Percentiles rank a stretch among this genome's conserved stretches.
phyloP scores from a whole-genome alignment of 2,329 filamentous ascomycete species.

The Huntiella omanensis region DNA sequence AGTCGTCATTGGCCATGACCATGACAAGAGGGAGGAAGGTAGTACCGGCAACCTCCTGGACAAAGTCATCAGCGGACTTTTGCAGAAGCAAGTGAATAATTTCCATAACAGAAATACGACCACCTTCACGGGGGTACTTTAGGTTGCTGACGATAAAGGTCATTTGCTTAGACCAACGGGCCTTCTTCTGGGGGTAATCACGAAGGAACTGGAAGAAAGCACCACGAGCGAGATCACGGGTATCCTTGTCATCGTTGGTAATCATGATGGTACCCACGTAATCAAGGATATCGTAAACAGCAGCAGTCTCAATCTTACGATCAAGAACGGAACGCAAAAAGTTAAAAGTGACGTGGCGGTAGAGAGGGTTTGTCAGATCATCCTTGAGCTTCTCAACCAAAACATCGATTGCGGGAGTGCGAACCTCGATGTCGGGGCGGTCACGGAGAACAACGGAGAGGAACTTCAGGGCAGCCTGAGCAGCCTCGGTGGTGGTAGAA shows the following conservation, averaged over 20 bases:
- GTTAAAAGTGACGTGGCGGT: slow-evolving; percentile 84
- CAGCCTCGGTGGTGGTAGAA: slow-evolving; percentile 63
- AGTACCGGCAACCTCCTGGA: slow-evolving; percentile 62
- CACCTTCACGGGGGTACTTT: slow-evolving; percentile 74
- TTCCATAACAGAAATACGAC: slow-evolving; percentile 84
- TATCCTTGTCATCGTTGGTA: slow-evolving; percentile 78
- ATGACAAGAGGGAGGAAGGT: slow-evolving; percentile 79
- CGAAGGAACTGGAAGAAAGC: slow-evolving; percentile 88
- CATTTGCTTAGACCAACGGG: slow-evolving; percentile 74
- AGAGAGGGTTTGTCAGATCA: slow-evolving; percentile 80
- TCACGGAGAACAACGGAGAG: slow-evolving; percentile 73
- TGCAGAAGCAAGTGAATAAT: slow-evolving; percentile 68
- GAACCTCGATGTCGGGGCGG: slow-evolving; percentile 53
- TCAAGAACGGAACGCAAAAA: slow-evolving; percentile 79
- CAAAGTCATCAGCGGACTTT: slow-evolving; percentile 65
- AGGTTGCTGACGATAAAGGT: slow-evolving; percentile 79
- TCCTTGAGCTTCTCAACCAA: slow-evolving; percentile 66
- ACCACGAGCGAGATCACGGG: slow-evolving; percentile 70
- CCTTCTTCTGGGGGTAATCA: slow-evolving; percentile 85
- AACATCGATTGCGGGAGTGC: slow-evolving; percentile 65
- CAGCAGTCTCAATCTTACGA: slow-evolving; percentile 65
- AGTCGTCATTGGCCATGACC: slow-evolving; percentile 74
- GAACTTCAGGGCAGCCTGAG: slow-evolving; percentile 77
- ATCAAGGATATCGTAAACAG: slow-evolving; percentile 82
- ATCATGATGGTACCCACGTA: slow-evolving; percentile 85